Conservation (phyloP, 2,329 filamentous ascomycete species). For the Ceratocystis diversiconidia region DNA sequence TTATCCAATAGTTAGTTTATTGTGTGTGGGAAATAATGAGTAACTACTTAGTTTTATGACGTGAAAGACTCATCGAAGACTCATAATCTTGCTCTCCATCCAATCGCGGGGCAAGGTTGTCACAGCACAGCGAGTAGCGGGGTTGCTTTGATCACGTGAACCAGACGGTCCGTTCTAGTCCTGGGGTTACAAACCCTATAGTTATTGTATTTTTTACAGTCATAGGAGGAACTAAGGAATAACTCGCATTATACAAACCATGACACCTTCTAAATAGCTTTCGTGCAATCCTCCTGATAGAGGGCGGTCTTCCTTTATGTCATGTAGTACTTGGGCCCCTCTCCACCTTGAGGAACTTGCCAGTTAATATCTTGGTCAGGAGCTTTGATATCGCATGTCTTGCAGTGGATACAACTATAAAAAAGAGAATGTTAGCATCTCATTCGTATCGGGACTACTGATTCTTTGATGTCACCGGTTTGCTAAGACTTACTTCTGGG, state of each 20-base stretch:
- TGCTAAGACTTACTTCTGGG: slow-evolving; percentile 66
- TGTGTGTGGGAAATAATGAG: not conserved
- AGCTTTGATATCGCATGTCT: slow-evolving; percentile 98
- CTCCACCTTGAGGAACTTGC: slow-evolving; percentile 87
- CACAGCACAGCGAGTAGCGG: not conserved
- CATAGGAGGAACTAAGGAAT: no score
- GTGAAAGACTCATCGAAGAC: slow-evolving; percentile 3
- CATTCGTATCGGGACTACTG: not conserved
- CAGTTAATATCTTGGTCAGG: slow-evolving; percentile 95
- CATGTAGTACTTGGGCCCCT: slow-evolving; percentile 59
- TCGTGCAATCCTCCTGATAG: not conserved
- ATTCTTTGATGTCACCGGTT: no score
- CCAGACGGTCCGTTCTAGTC: not conserved
- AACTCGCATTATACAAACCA: no score
- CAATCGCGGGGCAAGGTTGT: slow-evolving; percentile 2
- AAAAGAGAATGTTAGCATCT: slow-evolving; percentile 13
- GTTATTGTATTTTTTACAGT: no score
- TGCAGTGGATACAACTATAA: slow-evolving; percentile 92
- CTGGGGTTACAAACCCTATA: not conserved
- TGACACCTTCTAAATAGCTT: no score
- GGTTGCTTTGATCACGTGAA: not conserved
- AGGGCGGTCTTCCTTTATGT: slow-evolving; percentile 28
- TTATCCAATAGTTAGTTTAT: not conserved
- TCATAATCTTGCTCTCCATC: not conserved
- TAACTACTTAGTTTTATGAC: not conserved